Percentiles rank a stretch among this genome's conserved stretches.
These are phyloP conservation scores for Parascedosporium putredinis DNA, from an alignment of 2,329 filamentous ascomycete species.

Conservation along the genomic window DNA sequence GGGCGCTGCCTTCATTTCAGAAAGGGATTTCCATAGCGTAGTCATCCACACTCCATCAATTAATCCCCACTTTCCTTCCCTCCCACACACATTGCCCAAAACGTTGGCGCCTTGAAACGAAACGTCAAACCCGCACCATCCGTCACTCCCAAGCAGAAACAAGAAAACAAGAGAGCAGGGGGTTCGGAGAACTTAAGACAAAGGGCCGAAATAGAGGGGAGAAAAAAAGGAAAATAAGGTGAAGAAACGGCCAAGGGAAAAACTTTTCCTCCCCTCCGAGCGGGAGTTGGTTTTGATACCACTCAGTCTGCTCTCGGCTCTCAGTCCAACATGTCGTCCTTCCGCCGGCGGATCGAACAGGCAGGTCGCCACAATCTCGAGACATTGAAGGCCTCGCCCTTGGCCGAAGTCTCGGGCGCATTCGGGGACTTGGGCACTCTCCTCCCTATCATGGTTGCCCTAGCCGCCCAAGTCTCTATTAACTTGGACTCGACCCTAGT, in stretches of 20 bases:
- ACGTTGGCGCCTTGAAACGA: not conserved
- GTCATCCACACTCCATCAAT: too few relatives aligned
- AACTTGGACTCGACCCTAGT: conserved; percentile 75
- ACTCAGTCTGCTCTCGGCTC: not conserved
- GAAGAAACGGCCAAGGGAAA: too few relatives aligned
- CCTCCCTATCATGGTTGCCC: conserved; percentile 77
- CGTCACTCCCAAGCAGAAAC: not conserved
- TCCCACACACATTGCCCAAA: not conserved
- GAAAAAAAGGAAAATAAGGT: too few relatives aligned
- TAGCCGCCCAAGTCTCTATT: conserved; percentile 68
- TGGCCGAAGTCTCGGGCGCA: conserved; percentile 75
- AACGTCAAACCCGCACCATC: not conserved
- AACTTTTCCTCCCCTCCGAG: too few relatives aligned
- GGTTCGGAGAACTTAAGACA: too few relatives aligned
- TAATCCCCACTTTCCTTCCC: not conserved
- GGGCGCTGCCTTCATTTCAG: not conserved
- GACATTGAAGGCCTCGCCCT: conserved; percentile 34
- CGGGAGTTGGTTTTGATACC: too few relatives aligned
- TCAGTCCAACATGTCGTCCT: not conserved
- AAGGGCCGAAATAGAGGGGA: too few relatives aligned
- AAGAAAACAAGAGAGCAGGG: too few relatives aligned
- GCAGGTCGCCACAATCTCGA: conserved; percentile 36
- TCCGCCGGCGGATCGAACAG: conserved; percentile 11
- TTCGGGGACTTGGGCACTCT: conserved; percentile 83
- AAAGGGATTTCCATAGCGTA: not conserved